Evolutionary conservation across 2,329 filamentous ascomycete species (phyloP).

Genomic region (Cladosporium sp.): DNA sequence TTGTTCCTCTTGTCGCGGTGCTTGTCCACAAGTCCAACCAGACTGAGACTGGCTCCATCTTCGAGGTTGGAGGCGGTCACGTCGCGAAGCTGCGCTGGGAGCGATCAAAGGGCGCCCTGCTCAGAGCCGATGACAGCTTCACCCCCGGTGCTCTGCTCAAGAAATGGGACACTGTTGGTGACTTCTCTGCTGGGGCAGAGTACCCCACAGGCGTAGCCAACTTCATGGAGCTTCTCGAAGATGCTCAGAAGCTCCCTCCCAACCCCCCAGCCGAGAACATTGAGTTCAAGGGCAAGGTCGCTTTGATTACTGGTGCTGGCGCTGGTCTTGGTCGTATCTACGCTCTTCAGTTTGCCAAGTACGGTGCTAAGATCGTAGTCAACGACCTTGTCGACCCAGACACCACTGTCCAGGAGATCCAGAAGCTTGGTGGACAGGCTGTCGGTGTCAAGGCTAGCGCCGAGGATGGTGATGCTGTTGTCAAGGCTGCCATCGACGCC

Average conservation of each 20-base stretch:
- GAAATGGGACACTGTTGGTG: conserved; percentile 84
- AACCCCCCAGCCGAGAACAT: conserved; percentile 73
- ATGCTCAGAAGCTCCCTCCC: conserved; percentile 74
- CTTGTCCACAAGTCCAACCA: conserved; percentile 85
- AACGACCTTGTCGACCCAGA: conserved; percentile 96
- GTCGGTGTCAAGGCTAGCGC: conserved; percentile 91
- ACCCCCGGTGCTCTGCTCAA: conserved; percentile 85
- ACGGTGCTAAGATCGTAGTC: conserved; percentile 83
- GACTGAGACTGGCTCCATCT: conserved; percentile 82
- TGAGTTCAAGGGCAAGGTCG: conserved; percentile 82
- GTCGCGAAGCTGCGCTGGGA: conserved; percentile 95
- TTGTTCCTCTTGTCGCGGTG: conserved; percentile 87
- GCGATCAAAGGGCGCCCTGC: conserved; percentile 81
- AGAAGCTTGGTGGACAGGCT: conserved; percentile 83
- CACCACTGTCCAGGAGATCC: conserved; percentile 87
- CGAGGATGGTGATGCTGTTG: conserved; percentile 85
- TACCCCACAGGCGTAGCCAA: conserved; percentile 85
- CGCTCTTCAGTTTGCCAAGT: conserved; percentile 80
- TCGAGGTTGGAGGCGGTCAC: conserved; percentile 90
- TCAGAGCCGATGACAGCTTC: conserved; percentile 85
- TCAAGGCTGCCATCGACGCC: conserved; percentile 90
- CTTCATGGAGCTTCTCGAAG: conserved; percentile 82
- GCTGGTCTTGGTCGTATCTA: conserved; percentile 91
- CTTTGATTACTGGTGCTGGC: conserved; percentile 83
- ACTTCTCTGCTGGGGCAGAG: conserved; percentile 76